Evolutionary conservation across 164 flowering plant species (phyloP).

Genomic region (Hamamelis virginiana): DNA sequence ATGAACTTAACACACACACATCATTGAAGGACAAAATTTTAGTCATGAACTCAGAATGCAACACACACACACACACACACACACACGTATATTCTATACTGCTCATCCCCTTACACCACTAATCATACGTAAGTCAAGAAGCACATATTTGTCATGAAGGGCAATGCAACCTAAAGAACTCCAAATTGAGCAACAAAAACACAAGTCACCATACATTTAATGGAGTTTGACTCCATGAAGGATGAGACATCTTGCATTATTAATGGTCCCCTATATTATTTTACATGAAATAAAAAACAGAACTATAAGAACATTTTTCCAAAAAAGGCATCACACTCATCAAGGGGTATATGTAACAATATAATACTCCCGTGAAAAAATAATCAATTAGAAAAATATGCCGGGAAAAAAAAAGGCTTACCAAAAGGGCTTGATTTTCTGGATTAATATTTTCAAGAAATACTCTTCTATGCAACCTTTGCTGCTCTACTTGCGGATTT

Average conservation of each 20-base stretch:
- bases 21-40: too few relatives aligned
- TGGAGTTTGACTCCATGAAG: neutral
- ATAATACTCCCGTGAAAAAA: neutral
- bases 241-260: neutral
- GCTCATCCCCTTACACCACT: too few relatives aligned
- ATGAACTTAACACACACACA: too few relatives aligned
- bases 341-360: neutral
- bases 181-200: neutral
- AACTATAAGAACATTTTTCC: neutral
- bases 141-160: too few relatives aligned
- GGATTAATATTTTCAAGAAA: conserved; percentile 75
- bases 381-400: neutral
- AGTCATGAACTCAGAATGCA: too few relatives aligned
- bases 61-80: too few relatives aligned
- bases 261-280: neutral
- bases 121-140: too few relatives aligned
- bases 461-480: conserved; percentile 88
- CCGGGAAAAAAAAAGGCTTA: conserved; percentile 25
- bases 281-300: neutral
- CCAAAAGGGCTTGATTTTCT: conserved; percentile 90
- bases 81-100: too few relatives aligned
- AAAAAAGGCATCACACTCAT: neutral
- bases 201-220: neutral
- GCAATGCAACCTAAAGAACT: too few relatives aligned
- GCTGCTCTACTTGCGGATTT: conserved; percentile 97